Conservation (phyloP, 1,284 basidiomycete species). For the Afroboletus lepidellus region DNA sequence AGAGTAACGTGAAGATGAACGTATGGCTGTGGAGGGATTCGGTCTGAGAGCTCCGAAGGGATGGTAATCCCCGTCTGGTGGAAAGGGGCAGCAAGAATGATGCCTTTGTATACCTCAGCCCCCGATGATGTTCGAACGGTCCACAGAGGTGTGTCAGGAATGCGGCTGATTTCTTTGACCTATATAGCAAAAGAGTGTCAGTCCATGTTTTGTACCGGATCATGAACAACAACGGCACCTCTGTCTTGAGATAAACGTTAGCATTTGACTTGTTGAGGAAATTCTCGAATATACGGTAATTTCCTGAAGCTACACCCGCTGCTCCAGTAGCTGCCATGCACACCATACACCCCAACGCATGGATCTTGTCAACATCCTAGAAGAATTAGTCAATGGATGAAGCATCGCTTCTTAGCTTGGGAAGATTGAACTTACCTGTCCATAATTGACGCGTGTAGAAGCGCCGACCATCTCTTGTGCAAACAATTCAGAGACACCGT, state of each 20-base stretch:
- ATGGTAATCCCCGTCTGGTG: constrained; percentile 60
- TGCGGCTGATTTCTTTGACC: constrained; percentile 51
- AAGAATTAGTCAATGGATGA: neutral
- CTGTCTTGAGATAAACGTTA: constrained; percentile 64
- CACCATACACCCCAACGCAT: constrained; percentile 75
- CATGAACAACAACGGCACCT: constrained; percentile 41
- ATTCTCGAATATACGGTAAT: constrained; percentile 82
- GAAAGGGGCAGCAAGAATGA: constrained; percentile 79
- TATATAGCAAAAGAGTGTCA: constrained; percentile 22
- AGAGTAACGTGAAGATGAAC: constrained; percentile 88
- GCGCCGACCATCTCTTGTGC: constrained; percentile 81
- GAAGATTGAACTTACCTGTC: constrained; percentile 52
- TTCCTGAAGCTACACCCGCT: constrained; percentile 72
- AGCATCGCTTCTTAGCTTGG: neutral
- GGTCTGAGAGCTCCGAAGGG: constrained; percentile 43
- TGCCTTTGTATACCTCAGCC: constrained; percentile 53
- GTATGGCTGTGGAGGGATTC: constrained; percentile 71
- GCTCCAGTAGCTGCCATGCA: constrained; percentile 78
- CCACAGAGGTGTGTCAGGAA: constrained; percentile 44
- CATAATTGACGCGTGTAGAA: constrained; percentile 88
- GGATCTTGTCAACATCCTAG: constrained; percentile 72
- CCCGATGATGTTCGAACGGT: constrained; percentile 46
- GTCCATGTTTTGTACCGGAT: neutral
- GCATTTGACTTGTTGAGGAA: constrained; percentile 76
- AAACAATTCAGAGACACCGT: constrained; percentile 61